These are phyloP conservation scores for Gyromitra esculenta DNA, from an alignment of 2,329 filamentous ascomycete species.

Conservation along the genomic window DNA sequence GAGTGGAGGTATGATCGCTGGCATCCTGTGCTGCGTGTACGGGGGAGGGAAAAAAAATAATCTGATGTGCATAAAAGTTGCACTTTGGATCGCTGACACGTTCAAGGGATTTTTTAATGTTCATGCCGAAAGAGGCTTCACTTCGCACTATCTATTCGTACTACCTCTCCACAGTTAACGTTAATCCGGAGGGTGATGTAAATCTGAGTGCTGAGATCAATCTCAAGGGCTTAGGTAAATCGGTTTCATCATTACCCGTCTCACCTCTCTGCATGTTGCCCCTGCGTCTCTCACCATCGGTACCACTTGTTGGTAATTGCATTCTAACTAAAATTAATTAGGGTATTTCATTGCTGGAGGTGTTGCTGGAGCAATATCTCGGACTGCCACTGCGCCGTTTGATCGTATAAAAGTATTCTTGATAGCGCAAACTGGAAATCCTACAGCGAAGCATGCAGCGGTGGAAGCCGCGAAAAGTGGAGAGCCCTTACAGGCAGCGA, in stretches of 20 bases:
- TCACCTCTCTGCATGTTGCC: slow-evolving; percentile 58
- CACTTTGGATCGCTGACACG: slow-evolving; percentile 46
- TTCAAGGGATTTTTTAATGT: slow-evolving; percentile 86
- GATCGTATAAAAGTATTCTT: slow-evolving; percentile 98
- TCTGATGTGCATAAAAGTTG: slow-evolving; percentile 40
- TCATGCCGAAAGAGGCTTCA: slow-evolving; percentile 77
- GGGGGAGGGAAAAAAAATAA: slow-evolving; percentile 1
- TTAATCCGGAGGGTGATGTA: slow-evolving; percentile 94
- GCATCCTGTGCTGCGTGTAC: slow-evolving; percentile 23
- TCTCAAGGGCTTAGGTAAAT: slow-evolving; percentile 93
- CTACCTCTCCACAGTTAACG: slow-evolving; percentile 86
- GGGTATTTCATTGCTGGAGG: slow-evolving; percentile 98
- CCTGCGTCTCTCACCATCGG: slow-evolving; percentile 32
- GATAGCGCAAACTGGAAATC: slow-evolving; percentile 79
- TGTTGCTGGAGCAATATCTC: slow-evolving; percentile 90
- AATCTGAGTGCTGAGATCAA: slow-evolving; percentile 83
- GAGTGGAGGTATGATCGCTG: slow-evolving; percentile 82
- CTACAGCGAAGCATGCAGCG: slow-evolving; percentile 67
- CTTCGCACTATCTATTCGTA: slow-evolving; percentile 87
- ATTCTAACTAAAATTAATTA: slow-evolving; percentile 60
- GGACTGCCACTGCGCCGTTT: slow-evolving; percentile 93
- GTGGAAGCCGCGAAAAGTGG: slow-evolving; percentile 76
- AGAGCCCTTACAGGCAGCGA: slow-evolving; percentile 71
- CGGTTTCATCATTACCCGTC: slow-evolving; percentile 70
- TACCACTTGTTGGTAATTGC: slow-evolving; percentile 26